A percentile compares a stretch with the other conserved stretches of the same genome.
Evolutionary conservation across 202 grass and related monocot species (phyloP).

Genomic region (Carex arenaria): DNA sequence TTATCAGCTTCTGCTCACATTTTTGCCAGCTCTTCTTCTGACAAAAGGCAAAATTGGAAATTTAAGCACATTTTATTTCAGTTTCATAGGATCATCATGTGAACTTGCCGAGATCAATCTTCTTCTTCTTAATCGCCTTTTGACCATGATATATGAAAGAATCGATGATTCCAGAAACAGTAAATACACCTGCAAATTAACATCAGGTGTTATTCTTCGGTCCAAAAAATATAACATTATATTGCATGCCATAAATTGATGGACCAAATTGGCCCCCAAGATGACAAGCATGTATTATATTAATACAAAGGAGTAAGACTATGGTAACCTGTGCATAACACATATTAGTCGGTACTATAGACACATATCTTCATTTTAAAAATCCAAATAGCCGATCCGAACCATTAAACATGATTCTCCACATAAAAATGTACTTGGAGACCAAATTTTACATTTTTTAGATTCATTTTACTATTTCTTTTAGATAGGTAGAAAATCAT

Average conservation of each 20-base stretch:
- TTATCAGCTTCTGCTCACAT: constrained; percentile 25
- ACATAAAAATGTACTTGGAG: too few species aligned
- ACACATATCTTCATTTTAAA: too few species aligned
- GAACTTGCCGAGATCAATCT: constrained; percentile 93
- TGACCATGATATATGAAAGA: constrained; percentile 96
- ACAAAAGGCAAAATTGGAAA: constrained; percentile 39
- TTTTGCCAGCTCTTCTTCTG: constrained; percentile 15
- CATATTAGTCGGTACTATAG: too few species aligned
- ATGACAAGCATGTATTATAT: background rate
- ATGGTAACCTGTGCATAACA: too few species aligned
- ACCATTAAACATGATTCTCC: too few species aligned
- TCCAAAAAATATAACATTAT: background rate
- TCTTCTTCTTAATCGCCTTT: constrained; percentile 94
- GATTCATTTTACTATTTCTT: too few species aligned
- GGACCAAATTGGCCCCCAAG: background rate
- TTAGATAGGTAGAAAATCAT: too few species aligned
- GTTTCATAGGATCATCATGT: constrained; percentile 46
- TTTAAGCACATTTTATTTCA: constrained; percentile 10
- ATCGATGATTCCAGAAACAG: constrained; percentile 89
- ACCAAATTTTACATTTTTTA: too few species aligned
- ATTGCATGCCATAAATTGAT: background rate
- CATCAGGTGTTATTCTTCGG: background rate
- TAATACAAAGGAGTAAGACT: background rate
- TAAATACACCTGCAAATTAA: constrained; percentile 67
- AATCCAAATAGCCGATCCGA: too few species aligned